phyloP scores from a whole-genome alignment of 2,329 filamentous ascomycete genomes.

The Alternaria hordeiaustralica region DNA sequence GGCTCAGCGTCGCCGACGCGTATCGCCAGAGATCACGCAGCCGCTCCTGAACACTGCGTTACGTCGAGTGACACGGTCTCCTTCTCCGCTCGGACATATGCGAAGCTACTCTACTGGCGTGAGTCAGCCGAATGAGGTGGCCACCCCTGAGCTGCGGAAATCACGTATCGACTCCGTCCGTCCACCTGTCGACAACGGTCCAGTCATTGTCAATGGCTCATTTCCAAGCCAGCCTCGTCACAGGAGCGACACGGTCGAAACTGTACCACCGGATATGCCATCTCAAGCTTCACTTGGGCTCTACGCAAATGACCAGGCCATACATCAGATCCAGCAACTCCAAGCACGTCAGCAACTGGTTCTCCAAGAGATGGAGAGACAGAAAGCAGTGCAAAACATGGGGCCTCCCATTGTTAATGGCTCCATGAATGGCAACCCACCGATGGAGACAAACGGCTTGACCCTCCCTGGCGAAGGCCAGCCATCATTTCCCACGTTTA shows the following conservation, averaged over 20 bases:
- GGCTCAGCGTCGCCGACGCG: constrained; percentile 49
- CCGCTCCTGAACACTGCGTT: constrained; percentile 47
- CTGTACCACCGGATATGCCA: constrained; percentile 26
- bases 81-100: constrained; percentile 55
- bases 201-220: constrained; percentile 51
- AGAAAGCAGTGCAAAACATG: constrained; percentile 31
- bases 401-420: constrained; percentile 35
- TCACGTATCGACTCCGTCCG: constrained; percentile 38
- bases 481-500: constrained; percentile 34
- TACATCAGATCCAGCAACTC: constrained; percentile 34
- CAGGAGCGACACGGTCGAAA: constrained; percentile 35
- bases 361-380: constrained; percentile 43
- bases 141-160: constrained; percentile 27
- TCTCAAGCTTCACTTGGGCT: constrained; percentile 30
- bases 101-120: constrained; percentile 49
- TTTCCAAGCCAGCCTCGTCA: constrained; percentile 38
- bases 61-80: constrained; percentile 51
- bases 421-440: constrained; percentile 23
- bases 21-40: constrained; percentile 52
- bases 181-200: constrained; percentile 38
- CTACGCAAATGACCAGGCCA: constrained; percentile 30
- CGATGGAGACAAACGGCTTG: constrained; percentile 28
- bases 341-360: constrained; percentile 42
- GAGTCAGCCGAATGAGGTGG: constrained; percentile 15
- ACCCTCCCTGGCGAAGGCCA: constrained; percentile 32